A percentile compares a stretch with the other conserved stretches of the same genome.
phyloP scores from a whole-genome alignment of 768 basidiomycete species.

The Tulasnella sp. region DNA sequence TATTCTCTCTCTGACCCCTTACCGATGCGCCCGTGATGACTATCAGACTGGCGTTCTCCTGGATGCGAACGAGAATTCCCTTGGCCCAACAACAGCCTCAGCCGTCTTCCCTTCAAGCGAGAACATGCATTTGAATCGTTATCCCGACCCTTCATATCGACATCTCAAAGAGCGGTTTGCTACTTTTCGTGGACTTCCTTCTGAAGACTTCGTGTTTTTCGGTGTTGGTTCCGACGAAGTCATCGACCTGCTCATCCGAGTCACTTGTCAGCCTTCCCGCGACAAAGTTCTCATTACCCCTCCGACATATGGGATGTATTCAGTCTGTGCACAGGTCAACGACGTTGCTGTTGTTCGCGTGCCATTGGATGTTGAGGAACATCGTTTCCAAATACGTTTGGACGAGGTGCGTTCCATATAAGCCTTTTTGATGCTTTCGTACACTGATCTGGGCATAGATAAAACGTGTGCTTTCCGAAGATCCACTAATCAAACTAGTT shows the following conservation, averaged over 20 bases:
- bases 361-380: slow-evolving; percentile 66
- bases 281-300: slow-evolving; percentile 85
- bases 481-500: slow-evolving; percentile 76
- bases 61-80: slow-evolving; percentile 95
- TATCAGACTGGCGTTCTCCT: slow-evolving; percentile 83
- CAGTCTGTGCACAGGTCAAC: slow-evolving; percentile 89
- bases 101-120: slow-evolving; percentile 33
- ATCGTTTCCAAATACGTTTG: slow-evolving; percentile 64
- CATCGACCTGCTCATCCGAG: slow-evolving; percentile 85
- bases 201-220: slow-evolving; percentile 62
- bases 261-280: slow-evolving; percentile 62
- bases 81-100: slow-evolving; percentile 57
- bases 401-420: slow-evolving; percentile 43
- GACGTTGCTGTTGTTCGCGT: slow-evolving; percentile 75
- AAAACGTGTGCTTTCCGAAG: slow-evolving; percentile 50
- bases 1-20: slow-evolving; percentile 81
- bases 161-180: slow-evolving; percentile 67
- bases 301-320: slow-evolving; percentile 97
- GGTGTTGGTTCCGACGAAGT: slow-evolving; percentile 97
- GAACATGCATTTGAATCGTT: slow-evolving; percentile 43
- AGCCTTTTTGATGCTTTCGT: neutral
- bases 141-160: slow-evolving; percentile 84
- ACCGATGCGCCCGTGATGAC: slow-evolving; percentile 93
- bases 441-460: slow-evolving; percentile 35
- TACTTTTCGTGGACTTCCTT: slow-evolving; percentile 53